Evolutionary conservation across 176 grass and related monocot species (phyloP).

Genomic region (Saccharum spontaneum): DNA sequence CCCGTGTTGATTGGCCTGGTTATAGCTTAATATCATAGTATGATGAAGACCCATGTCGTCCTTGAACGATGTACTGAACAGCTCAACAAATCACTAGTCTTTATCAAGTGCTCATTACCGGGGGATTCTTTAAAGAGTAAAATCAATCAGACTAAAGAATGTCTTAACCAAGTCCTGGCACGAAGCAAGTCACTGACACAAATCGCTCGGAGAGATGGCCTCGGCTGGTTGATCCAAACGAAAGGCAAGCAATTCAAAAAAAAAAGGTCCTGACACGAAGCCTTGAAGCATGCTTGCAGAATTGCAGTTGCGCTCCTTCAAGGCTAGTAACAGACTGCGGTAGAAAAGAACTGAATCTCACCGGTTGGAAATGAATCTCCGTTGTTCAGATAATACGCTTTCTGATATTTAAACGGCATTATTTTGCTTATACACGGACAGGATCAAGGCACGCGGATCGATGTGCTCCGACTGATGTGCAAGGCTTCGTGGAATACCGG

Average conservation of each 20-base stretch:
- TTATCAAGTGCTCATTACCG: not conserved
- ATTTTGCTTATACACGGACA: not conserved
- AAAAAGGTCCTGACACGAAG: too few relatives aligned
- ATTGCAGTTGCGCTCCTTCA: not conserved
- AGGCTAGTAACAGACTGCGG: not conserved
- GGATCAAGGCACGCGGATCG: constrained; percentile 7
- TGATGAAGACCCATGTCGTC: not conserved
- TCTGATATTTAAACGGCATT: not conserved
- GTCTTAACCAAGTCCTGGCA: not conserved
- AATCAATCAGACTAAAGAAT: not conserved
- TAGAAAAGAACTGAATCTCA: not conserved
- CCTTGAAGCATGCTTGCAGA: too few relatives aligned
- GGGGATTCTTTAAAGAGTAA: not conserved
- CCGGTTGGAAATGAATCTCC: not conserved
- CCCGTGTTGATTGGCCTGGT: not conserved
- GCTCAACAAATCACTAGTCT: not conserved
- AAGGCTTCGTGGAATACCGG: not conserved
- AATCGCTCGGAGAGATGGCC: too few relatives aligned
- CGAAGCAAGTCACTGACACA: too few relatives aligned
- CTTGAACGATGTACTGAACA: not conserved
- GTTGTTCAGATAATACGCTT: not conserved
- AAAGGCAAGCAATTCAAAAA: too few relatives aligned
- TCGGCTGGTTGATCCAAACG: too few relatives aligned
- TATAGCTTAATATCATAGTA: not conserved
- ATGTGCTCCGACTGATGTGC: not conserved